Base-by-base conservation (phyloP, 768 basidiomycete genomes). In the Coprinellus aureogranulatus region DNA sequence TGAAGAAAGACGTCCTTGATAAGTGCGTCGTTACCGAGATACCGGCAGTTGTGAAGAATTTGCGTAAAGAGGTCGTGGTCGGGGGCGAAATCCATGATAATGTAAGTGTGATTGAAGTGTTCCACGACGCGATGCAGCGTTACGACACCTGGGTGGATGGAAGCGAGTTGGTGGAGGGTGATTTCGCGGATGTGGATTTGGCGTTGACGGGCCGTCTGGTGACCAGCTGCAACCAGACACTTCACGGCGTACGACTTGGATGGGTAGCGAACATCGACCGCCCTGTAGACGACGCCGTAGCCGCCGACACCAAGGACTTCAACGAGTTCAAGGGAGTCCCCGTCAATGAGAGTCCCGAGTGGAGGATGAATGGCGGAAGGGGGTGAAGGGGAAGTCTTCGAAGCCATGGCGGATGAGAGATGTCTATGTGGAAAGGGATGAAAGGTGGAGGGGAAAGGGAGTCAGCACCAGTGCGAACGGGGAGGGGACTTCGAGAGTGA, bases 11-110 rank as follows among this genome's bases (percentile, higher is more conserved):
- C 89, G 61, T 88, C 83, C 69, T 88, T 92, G 78, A 98, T 97
- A 57, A 98, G 82, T 16, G 76, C 77, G 71, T 95, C 90, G 66
- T 94, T 83, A 42, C 96, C 94, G 57, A 94, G 83, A 75, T 95
- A 97, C 62, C 90, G 84, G 57, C 87, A 86, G 61, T 82, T 81
- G 62, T 89, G 84, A 40, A 91, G 76, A 66, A 98, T 97, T 77
- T 96, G 93, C n/a, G 91, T 87, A 74, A 97, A 97, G 57, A 98
- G 82, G 74, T 98, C 95, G 57, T 94, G 94, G 68, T 93, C 92
- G 54, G 88, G 81, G 59, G 91, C 94, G 73, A 89, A 97, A 71
- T 98, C 93, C 87, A 98, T 90, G 71, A 98, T 83, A 70, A 98
- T 90, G 75, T 89, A 97, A 51, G 94, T 90, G 75, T 85, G 86